Conservation (phyloP, 2,329 filamentous ascomycete species). For the Tricladium varicosporioides region DNA sequence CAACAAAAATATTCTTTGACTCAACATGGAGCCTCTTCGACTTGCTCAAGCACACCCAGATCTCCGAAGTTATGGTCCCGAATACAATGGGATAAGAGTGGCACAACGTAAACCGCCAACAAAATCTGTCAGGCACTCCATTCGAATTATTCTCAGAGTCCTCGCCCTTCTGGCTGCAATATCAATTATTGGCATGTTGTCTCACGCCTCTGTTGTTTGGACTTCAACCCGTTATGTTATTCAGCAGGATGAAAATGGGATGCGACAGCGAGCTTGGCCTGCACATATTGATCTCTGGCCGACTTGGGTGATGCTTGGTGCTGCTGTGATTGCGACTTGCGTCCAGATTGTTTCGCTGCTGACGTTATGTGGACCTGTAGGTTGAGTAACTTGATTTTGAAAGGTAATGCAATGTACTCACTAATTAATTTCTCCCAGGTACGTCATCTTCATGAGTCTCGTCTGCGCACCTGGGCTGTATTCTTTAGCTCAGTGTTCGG, state of each 20-base stretch:
- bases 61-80: too few species aligned
- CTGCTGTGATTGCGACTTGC: not conserved
- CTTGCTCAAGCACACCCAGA: too few species aligned
- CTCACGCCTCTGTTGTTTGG: not conserved
- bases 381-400: not conserved
- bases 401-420: too few species aligned
- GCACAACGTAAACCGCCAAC: too few species aligned
- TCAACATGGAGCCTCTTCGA: too few species aligned
- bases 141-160: not conserved
- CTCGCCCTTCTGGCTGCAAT: not conserved
- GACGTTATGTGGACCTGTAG: not conserved
- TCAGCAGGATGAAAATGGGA: not conserved
- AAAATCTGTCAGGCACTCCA: too few species aligned
- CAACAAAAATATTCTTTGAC: too few species aligned
- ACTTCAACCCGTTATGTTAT: not conserved
- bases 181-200: not conserved
- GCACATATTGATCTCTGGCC: not conserved
- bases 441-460: not conserved
- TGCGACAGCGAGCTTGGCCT: not conserved
- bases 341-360: not conserved
- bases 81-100: too few species aligned
- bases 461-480: not conserved
- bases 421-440: not conserved
- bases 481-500: not conserved
- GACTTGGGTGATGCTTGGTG: not conserved